Evolutionary conservation across 2,329 filamentous ascomycete species (phyloP).

Genomic region (Simplicillium aogashimaense): DNA sequence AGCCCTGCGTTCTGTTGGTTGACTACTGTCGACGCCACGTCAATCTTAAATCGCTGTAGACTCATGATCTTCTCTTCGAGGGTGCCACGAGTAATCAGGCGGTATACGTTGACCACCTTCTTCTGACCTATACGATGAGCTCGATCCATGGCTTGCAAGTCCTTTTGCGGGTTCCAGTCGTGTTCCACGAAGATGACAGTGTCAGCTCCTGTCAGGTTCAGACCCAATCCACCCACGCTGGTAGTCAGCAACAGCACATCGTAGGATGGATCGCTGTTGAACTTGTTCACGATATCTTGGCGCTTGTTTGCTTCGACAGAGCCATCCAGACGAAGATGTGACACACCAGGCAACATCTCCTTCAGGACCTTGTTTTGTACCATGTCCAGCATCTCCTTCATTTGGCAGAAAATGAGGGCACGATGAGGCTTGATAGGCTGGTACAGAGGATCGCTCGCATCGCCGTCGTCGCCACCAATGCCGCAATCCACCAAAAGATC

Average conservation of each 20-base stretch:
- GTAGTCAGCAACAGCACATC: slow-evolving; percentile 91
- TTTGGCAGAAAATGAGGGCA: slow-evolving; percentile 95
- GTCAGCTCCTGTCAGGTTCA: slow-evolving; percentile 93
- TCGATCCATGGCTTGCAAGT: slow-evolving; percentile 97
- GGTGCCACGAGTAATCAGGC: slow-evolving; percentile 88
- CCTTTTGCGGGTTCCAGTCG: slow-evolving; percentile 98
- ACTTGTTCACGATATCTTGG: slow-evolving; percentile 97
- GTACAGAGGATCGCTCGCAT: slow-evolving; percentile 49
- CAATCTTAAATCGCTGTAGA: slow-evolving; percentile 98
- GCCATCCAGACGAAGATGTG: slow-evolving; percentile 89
- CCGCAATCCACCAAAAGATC: slow-evolving; percentile 98
- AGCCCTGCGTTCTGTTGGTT: slow-evolving; percentile 98
- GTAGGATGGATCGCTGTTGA: slow-evolving; percentile 95
- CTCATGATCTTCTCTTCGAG: slow-evolving; percentile 97
- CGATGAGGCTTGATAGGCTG: slow-evolving; percentile 92
- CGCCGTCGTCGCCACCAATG: slow-evolving; percentile 69
- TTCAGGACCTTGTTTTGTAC: slow-evolving; percentile 90
- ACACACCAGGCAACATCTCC: slow-evolving; percentile 83
- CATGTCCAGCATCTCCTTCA: slow-evolving; percentile 99
- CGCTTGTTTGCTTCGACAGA: slow-evolving; percentile 85
- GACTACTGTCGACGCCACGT: slow-evolving; percentile 94
- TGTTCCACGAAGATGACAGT: slow-evolving; percentile 99
- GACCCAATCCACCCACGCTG: slow-evolving; percentile 83
- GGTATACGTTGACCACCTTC: slow-evolving; percentile 99
- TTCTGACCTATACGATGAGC: slow-evolving; percentile 98